A percentile compares a stretch with the other conserved stretches of the same genome.
Conservation (phyloP, 164 flowering plant species). For the Umbellularia californica region DNA sequence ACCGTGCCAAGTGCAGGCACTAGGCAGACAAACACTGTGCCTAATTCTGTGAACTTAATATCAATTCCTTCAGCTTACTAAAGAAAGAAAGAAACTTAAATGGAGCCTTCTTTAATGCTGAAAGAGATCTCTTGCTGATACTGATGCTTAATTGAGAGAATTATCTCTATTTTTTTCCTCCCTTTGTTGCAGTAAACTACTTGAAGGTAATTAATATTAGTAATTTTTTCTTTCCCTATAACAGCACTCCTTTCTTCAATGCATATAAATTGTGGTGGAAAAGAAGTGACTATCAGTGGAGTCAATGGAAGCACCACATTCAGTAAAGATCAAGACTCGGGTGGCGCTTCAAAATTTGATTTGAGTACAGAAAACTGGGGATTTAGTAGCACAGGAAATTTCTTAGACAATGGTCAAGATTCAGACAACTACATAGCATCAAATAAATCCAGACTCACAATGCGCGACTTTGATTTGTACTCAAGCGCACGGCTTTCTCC, state of each 20-base stretch:
- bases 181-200: neutral
- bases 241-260: conserved; percentile 45
- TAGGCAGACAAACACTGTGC: too few relatives aligned
- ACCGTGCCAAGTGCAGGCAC: too few relatives aligned
- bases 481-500: conserved; percentile 62
- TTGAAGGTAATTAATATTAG: too few relatives aligned
- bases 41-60: too few relatives aligned
- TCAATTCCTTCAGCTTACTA: too few relatives aligned
- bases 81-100: too few relatives aligned
- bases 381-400: conserved; percentile 70
- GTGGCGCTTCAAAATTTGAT: conserved; percentile 45
- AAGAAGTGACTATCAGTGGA: conserved; percentile 16
- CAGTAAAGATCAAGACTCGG: conserved; percentile 50
- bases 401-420: conserved; percentile 50
- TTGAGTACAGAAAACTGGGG: conserved; percentile 47
- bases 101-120: neutral
- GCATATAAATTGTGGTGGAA: conserved; percentile 78
- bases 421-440: conserved; percentile 22
- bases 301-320: conserved; percentile 28
- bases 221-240: neutral
- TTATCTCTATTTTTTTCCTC: neutral
- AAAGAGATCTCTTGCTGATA: neutral
- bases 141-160: neutral
- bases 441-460: conserved; percentile 18
- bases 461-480: conserved; percentile 42